Evolutionary conservation across 495 filamentous ascomycete genomes (phyloP), one percentile per base, ranked within the genome.

Genomic region (Peziza echinospora): DNA sequence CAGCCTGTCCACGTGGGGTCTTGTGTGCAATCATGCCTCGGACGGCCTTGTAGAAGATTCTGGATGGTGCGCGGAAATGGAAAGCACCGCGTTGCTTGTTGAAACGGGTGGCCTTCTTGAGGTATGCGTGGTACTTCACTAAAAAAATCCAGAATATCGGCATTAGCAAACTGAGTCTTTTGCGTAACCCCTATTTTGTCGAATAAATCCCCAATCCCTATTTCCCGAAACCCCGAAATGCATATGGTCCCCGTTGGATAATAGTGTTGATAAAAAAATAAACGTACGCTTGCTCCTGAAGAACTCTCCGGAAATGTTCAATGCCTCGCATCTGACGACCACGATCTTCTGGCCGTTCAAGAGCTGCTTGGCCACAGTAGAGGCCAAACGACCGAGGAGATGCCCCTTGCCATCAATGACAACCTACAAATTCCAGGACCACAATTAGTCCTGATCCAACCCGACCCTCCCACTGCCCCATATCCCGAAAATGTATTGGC

Each of bases 301-400:
- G 82, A 97, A 97, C 72, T 94, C 89, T 71, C 89, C 89, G 60
- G 89, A 97, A 76, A 97, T 96, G 77, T 96, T 96, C 63, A 97
- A 77, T 61, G 80, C 82, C 69, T 97, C 89, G 73, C 83, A 93
- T 73, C 89, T 83, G 64, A 97, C 91, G 52, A 97, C 78, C 53
- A 93, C 87, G 67, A 97, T 86, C 78, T 96, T 93, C 75, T 96
- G 91, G 64, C 89, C 89, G 67, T 82, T 91, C 61, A 97, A 83
- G 62, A 97, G 78, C 75, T 97, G 89, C 76, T 97, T 97, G 64
- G 89, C 91, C 61, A 97, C 86, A 65, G 82, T 94, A 68, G 81
- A 89, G 73, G 89, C 91, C 65, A 97, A 76, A 65, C 89, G 89
- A 74, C 89, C 89, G 66, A 96, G 83, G 64, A 97, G 82, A 71